Evolutionary conservation across 1,139 yeast genomes (phyloP).

Genomic region (Debaryomycetaceae sp.): DNA sequence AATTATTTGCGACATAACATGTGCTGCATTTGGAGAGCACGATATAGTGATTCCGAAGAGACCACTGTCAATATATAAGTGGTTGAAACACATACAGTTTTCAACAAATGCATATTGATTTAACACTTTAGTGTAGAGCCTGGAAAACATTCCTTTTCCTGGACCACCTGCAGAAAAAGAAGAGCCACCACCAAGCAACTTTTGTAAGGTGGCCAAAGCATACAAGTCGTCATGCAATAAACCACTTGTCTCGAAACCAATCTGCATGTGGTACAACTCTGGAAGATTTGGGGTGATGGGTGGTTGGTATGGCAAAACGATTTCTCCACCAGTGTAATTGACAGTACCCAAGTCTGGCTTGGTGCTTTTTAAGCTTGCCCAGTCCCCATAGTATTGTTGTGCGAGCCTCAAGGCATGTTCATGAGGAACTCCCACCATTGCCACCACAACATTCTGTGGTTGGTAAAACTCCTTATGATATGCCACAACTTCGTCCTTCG

Average conservation of each 20-base stretch:
- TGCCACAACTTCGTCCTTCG: slow-evolving; percentile 49
- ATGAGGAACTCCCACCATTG: slow-evolving; percentile 84
- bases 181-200: slow-evolving; percentile 95
- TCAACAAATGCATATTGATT: slow-evolving; percentile 92
- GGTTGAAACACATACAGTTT: slow-evolving; percentile 84
- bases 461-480: slow-evolving; percentile 69
- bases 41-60: slow-evolving; percentile 85
- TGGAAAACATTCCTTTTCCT: slow-evolving; percentile 98
- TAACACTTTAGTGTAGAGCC: slow-evolving; percentile 85
- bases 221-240: slow-evolving; percentile 83
- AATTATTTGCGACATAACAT: slow-evolving; percentile 75
- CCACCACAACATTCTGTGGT: slow-evolving; percentile 82
- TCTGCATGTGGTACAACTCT: slow-evolving; percentile 80
- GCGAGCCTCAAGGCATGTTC: slow-evolving; percentile 65
- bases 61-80: slow-evolving; percentile 87
- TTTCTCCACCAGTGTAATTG: slow-evolving; percentile 75
- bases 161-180: slow-evolving; percentile 99
- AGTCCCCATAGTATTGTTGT: slow-evolving; percentile 60
- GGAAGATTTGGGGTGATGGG: slow-evolving; percentile 70
- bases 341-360: slow-evolving; percentile 45
- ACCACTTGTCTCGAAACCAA: slow-evolving; percentile 87
- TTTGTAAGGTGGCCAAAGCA: slow-evolving; percentile 87
- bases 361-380: slow-evolving; percentile 35
- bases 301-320: slow-evolving; percentile 64
- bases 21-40: slow-evolving; percentile 83